Evolutionary conservation across 2,329 filamentous ascomycete species (phyloP), one percentile per base, ranked within the genome.

Genomic region (Dendryphion nanum): DNA sequence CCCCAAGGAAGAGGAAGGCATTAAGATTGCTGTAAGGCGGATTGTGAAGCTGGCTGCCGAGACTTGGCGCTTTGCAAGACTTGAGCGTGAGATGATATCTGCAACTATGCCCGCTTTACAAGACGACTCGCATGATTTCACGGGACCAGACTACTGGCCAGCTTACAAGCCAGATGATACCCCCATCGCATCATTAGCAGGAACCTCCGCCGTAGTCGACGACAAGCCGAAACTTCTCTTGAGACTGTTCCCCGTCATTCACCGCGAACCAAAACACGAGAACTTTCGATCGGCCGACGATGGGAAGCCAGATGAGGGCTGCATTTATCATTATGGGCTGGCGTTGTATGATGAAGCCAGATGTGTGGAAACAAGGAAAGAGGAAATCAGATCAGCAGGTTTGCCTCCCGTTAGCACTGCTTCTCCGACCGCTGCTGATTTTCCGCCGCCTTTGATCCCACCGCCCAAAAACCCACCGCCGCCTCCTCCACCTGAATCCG

Each of bases 31-130:
- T 3, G 72, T 79, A 5, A 70, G 75, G 26, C 69, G 72, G 40
- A 76, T 79, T 30, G 76, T 79, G 33, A 80, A 79, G 50, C 65
- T 77, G 15, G 77, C 77, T 2, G 75, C 76, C 2, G 75, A 79
- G 55, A 78, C 76, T 6, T 80, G 77, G 77, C 66, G 77, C 15
- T 75, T 76, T 50, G 77, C 76, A 4, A 71, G 77, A 7, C 70
- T 80, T 20, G 77, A 79, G 53, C 69, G 75, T 14, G 75, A 78
- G 50, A 69, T 77, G 47, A 75, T 80, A 33, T 63, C 69, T 8
- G 76, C 76, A 3, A 67, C 62, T 2, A 73, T 79, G 63, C 74
- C 74, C 26, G 50, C 59, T 17, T 34, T 63, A 4, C 48, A 60
- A 7, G 59, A 61, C 15, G 52, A 59, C 34, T 55, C 59, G 18